phyloP scores from a whole-genome alignment of 179 eudicot species.

The Vitellaria paradoxa region DNA sequence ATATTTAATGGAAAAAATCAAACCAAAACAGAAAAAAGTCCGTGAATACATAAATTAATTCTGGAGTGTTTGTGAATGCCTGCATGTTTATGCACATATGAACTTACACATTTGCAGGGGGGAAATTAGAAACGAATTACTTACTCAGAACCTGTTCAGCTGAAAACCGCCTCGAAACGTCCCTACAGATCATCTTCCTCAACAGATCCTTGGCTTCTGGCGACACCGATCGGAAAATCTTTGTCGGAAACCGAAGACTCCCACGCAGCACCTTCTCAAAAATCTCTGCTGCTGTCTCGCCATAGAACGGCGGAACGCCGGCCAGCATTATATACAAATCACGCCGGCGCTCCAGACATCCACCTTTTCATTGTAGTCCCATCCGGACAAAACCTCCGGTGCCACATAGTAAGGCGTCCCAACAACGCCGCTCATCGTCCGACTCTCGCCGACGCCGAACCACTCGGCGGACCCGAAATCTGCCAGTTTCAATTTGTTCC shows the following conservation, averaged over 20 bases:
- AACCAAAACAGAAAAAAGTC: too few species aligned
- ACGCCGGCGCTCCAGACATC: constrained; percentile 97
- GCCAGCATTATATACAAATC: constrained; percentile 78
- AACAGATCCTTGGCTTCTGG: constrained; percentile 78
- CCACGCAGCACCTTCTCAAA: constrained; percentile 74
- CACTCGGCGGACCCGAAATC: constrained; percentile 94
- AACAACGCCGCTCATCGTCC: constrained; percentile 68
- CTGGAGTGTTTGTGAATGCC: too few species aligned
- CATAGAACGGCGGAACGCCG: constrained; percentile 80
- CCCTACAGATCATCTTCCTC: constrained; percentile 86
- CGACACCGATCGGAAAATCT: constrained; percentile 61
- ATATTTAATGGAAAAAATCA: too few species aligned
- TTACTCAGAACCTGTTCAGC: constrained; percentile 81
- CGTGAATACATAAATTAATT: too few species aligned
- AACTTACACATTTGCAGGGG: too few species aligned
- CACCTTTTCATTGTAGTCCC: constrained; percentile 76
- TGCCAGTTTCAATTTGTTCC: constrained; percentile 55
- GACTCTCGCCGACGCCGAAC: constrained; percentile 40
- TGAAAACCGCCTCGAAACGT: constrained; percentile 63
- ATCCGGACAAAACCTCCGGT: constrained; percentile 76
- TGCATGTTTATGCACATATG: too few species aligned
- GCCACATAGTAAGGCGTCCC: constrained; percentile 97
- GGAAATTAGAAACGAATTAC: constrained; percentile 15
- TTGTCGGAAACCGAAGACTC: constrained; percentile 76
- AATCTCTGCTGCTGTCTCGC: constrained; percentile 65